Base-by-base conservation (phyloP, 2,329 filamentous ascomycete genomes). In the Phaeophleospora eucalypticola region DNA sequence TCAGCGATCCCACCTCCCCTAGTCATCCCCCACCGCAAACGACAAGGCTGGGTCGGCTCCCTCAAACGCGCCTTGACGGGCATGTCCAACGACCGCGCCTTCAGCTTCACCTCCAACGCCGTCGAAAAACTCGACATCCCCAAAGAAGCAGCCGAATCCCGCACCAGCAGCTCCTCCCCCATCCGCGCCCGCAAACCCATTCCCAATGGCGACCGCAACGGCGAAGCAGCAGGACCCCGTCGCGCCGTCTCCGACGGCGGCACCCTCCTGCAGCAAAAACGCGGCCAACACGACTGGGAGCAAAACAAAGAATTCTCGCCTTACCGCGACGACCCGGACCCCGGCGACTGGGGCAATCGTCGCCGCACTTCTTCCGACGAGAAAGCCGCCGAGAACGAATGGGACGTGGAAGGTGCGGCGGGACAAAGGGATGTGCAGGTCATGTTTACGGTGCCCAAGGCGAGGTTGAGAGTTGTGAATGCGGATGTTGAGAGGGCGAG, bases 381-480 rank as follows among this genome's bases (percentile, higher is more conserved):
- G 16, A 50, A 47, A 9, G 43, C 57, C 36, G 60, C 57, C 2
- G 71, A 74, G 42, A 68, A 68, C 6, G 73, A 76, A 38, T 77
- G 74, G 74, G 73, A 77, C 43, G 71, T 77, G 1, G 74, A 77
- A 54, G 66, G 68, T 10, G 74, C 72, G 3, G 72, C 69, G 1
- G 67, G 69, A 41, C 63, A 68, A 17, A 58, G 74, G 4, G 71
- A 75, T 3, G 72, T 77, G n/a, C 74, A 74, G 45, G 70, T 78
- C 63, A 93, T 95, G 80, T 97, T 95, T 67, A 96, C 91, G 0
- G 89, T 96, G 50, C 91, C 93, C 2, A 89, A 85, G 65, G 86
- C 91, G 67, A 81, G 82, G 58, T 69, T 97, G 53, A 74, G 91
- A 19, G 89, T 97, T n/a, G 91, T 96, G 16, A 97, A 97, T 65